Percentiles rank a stretch among this genome's conserved stretches.
Evolutionary conservation across 768 basidiomycete genomes (phyloP).

Genomic region (Lactifluus rugatus): DNA sequence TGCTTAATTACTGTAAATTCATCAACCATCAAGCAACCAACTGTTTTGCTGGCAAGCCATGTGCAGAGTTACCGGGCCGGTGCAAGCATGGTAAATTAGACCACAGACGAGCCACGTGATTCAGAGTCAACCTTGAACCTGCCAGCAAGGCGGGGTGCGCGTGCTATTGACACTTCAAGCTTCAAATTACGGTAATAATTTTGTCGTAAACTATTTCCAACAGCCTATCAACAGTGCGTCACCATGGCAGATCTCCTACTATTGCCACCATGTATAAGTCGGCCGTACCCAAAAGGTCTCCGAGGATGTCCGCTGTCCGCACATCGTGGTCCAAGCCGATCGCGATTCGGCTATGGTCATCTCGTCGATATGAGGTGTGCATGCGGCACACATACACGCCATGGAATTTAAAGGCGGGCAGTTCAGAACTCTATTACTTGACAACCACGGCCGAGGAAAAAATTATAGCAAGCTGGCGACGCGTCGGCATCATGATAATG

Average conservation of each 20-base stretch:
- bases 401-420: background rate
- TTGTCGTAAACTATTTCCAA: background rate
- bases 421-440: background rate
- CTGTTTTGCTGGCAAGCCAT: background rate
- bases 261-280: background rate
- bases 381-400: background rate
- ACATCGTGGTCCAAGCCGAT: background rate
- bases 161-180: no score
- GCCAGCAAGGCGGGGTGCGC: background rate
- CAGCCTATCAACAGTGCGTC: background rate
- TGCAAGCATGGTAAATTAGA: background rate
- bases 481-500: background rate
- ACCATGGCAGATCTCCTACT: background rate
- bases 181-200: no score
- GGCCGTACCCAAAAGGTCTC: background rate
- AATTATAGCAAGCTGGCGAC: background rate
- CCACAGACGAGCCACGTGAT: background rate
- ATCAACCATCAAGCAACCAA: background rate
- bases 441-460: background rate
- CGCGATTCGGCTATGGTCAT: background rate
- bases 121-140: background rate
- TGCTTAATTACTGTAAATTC: background rate
- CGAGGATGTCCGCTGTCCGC: background rate
- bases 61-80: background rate
- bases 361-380: background rate